phyloP scores from a whole-genome alignment of 2,329 filamentous ascomycete species.

The Fusarium bulbicola region DNA sequence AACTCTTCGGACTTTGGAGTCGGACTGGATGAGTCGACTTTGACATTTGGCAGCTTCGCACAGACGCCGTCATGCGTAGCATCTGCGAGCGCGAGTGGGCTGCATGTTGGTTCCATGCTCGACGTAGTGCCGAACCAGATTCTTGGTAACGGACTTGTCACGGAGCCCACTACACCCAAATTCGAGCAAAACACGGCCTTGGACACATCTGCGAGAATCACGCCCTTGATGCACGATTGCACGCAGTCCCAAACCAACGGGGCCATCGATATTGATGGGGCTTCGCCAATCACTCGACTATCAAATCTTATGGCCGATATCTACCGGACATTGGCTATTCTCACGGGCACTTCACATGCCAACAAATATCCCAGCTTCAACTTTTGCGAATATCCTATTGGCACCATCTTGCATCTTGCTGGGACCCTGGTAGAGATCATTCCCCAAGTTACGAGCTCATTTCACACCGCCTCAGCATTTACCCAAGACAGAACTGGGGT shows the following conservation, averaged over 20 bases:
- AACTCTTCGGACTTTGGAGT: not conserved
- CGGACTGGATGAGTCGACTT: not conserved
- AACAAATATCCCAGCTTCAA: not conserved
- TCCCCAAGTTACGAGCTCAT: not conserved
- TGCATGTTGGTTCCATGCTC: not conserved
- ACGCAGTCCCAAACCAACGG: not conserved
- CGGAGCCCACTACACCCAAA: not conserved
- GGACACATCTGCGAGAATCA: fast-evolving
- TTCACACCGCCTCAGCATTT: not conserved
- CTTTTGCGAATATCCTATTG: not conserved
- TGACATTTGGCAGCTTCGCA: not conserved
- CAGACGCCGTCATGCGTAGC: not conserved
- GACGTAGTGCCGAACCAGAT: not conserved
- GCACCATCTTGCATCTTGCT: not conserved
- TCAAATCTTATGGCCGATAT: not conserved
- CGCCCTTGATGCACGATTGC: not conserved
- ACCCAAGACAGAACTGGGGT: not conserved
- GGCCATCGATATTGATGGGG: not conserved
- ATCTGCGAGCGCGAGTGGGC: not conserved
- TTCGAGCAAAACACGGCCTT: not conserved
- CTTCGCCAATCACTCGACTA: not conserved
- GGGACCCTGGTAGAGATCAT: not conserved
- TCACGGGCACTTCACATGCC: not conserved
- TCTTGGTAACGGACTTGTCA: not conserved
- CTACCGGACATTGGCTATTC: not conserved